A percentile compares a stretch with the other conserved stretches of the same genome.
Evolutionary conservation across 2,329 filamentous ascomycete species (phyloP).

Genomic region (Alternaria atra): DNA sequence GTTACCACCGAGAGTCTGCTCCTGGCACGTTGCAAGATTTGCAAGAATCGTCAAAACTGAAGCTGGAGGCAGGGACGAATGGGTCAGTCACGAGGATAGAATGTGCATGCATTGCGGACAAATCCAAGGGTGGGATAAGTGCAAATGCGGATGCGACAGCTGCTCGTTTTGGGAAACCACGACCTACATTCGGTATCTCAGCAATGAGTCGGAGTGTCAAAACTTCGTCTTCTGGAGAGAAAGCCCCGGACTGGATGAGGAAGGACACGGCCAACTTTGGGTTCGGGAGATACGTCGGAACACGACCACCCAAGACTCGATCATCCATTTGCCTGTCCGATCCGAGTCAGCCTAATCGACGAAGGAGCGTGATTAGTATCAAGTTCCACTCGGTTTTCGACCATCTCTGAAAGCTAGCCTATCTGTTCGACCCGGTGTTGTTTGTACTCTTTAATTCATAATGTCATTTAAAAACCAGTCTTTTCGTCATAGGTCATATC

Average conservation of each 20-base stretch:
- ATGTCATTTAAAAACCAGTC: constrained; percentile 14
- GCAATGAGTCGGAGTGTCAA: constrained; percentile 36
- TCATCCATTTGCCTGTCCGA: constrained; percentile 34
- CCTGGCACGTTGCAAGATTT: constrained; percentile 47
- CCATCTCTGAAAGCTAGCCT: not conserved
- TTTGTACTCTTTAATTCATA: constrained; percentile 15
- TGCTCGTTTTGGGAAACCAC: constrained; percentile 38
- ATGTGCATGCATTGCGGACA: constrained; percentile 51
- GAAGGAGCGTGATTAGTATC: not conserved
- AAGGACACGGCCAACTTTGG: constrained; percentile 22
- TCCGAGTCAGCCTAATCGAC: not conserved
- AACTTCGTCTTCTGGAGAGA: constrained; percentile 39
- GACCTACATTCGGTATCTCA: constrained; percentile 45
- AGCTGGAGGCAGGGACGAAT: constrained; percentile 37
- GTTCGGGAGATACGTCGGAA: constrained; percentile 36
- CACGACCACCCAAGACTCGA: constrained; percentile 2
- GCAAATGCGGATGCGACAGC: constrained; percentile 42
- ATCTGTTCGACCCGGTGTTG: not conserved
- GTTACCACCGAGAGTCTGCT: constrained; percentile 43
- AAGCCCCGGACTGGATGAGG: not conserved
- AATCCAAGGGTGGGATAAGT: constrained; percentile 37
- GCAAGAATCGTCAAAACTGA: constrained; percentile 31
- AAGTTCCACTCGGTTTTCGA: not conserved
- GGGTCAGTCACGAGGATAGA: constrained; percentile 32
- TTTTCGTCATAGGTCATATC: constrained; percentile 13